Percentiles rank a stretch among this genome's conserved stretches.
phyloP scores from a whole-genome alignment of 306 rosid species.

The Spatholobus suberectus region DNA sequence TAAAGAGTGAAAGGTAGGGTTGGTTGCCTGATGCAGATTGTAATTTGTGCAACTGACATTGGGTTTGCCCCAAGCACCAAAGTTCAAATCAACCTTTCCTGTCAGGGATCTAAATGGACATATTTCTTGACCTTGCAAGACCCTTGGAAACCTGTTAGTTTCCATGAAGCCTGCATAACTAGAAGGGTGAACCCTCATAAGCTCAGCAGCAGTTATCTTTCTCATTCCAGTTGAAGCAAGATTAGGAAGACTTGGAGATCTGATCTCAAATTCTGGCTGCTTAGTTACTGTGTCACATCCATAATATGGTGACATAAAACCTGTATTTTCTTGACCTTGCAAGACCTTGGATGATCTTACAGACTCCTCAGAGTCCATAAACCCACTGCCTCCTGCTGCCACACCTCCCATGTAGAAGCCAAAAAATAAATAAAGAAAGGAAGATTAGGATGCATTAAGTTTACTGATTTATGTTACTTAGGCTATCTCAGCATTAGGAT shows the following conservation, averaged over 20 bases:
- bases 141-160: conserved; percentile 77
- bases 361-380: conserved; percentile 91
- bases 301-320: conserved; percentile 77
- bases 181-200: conserved; percentile 68
- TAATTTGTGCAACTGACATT: conserved; percentile 57
- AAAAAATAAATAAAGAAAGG: conserved; percentile 29
- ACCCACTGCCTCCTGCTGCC: conserved; percentile 70
- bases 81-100: conserved; percentile 63
- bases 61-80: conserved; percentile 75
- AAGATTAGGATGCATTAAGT: conserved; percentile 17
- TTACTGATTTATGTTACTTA: conserved; percentile 17
- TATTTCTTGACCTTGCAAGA: conserved; percentile 99
- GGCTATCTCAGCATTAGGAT: conserved; percentile 22
- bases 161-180: conserved; percentile 77
- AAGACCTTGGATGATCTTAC: conserved; percentile 98
- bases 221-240: conserved; percentile 57
- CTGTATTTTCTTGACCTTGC: conserved; percentile 99
- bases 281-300: conserved; percentile 78
- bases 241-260: conserved; percentile 60
- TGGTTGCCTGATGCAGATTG: conserved; percentile 67
- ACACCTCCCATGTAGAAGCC: conserved; percentile 32
- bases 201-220: conserved; percentile 63
- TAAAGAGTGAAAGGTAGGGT: conserved; percentile 55
- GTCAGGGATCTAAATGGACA: conserved; percentile 76
- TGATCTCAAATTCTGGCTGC: conserved; percentile 74